Percentiles rank a stretch among this genome's conserved stretches.
Evolutionary conservation across 129 eudicot genomes (phyloP).

Genomic region (Tagetes patula): DNA sequence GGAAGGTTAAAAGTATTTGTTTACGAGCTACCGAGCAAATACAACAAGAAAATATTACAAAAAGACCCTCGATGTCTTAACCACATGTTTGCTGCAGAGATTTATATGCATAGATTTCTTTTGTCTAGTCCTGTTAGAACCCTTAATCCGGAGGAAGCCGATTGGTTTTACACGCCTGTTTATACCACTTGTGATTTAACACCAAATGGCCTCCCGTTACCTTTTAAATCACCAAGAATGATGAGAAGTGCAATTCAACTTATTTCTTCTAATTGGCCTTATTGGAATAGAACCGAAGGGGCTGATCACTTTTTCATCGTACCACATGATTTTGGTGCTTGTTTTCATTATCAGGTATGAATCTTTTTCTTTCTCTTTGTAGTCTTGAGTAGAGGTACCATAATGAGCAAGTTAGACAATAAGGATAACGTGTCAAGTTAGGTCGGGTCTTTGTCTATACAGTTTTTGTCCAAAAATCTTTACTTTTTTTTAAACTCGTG

Average conservation of each 20-base stretch:
- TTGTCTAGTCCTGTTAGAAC: slow-evolving; percentile 92
- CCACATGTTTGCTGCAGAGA: slow-evolving; percentile 98
- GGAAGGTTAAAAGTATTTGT: slow-evolving; percentile 91
- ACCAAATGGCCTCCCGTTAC: slow-evolving; percentile 91
- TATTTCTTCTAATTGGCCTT: slow-evolving; percentile 95
- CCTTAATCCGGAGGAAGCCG: slow-evolving; percentile 95
- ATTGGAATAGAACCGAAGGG: slow-evolving; percentile 96
- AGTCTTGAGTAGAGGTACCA: slow-evolving; percentile 12
- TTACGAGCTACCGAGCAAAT: slow-evolving; percentile 97
- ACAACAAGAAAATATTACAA: slow-evolving; percentile 90
- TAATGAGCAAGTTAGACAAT: background rate
- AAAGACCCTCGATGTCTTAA: slow-evolving; percentile 89
- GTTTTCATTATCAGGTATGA: slow-evolving; percentile 91
- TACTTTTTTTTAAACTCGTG: background rate
- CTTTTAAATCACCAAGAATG: slow-evolving; percentile 96
- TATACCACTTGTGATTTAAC: slow-evolving; percentile 87
- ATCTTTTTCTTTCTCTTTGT: background rate
- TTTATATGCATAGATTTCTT: slow-evolving; percentile 89
- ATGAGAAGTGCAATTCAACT: slow-evolving; percentile 98
- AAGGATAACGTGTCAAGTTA: background rate
- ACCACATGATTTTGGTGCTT: slow-evolving; percentile 96
- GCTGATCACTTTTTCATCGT: slow-evolving; percentile 93
- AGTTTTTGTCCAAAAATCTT: background rate
- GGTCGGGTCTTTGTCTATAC: background rate
- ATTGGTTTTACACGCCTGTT: slow-evolving; percentile 96